Base-by-base conservation (phyloP, 1,284 basidiomycete genomes). In the Tylopilus sp. region DNA sequence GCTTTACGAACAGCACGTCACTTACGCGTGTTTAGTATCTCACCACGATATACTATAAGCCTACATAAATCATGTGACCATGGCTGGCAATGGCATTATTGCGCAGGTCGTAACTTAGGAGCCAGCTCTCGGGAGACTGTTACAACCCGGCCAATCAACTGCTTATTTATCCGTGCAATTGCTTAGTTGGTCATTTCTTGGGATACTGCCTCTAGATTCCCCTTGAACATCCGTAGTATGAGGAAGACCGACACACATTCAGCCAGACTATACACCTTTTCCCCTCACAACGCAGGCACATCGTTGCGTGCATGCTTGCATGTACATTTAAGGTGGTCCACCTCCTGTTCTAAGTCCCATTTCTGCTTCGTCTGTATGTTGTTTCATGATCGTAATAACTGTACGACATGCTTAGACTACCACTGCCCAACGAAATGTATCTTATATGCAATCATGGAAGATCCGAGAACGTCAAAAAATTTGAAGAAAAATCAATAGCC, bases 41-140 rank as follows among this genome's bases (percentile, higher is more conserved):
- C 76, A 88, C 87, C 56, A 88, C 86, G 57, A 82, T 88, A 70
- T 88, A 87, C 76, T 88, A 88, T 75, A 88, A 88, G 73, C 87
- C 87, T 50, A 86, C 85, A 62, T 84, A 73, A 77, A 55, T 50
- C 48, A 63, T 58, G 65, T 61, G 60, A 67, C 56, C 56, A 33
- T 48, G 68, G 62, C 56, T 50, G 48, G 62, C 60, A 65, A n/a
- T 62, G 66, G 66, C 75, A 65, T 57, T 48, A 69, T n/a, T n/a
- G n/a, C 75, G 78, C 77, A 66, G 75, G 75, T 64, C 74, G 69
- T 67, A 57, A 68, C n/a, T 74, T 77, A 75, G 68, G 78, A 71
- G 71, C 65, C 69, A 63, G 62, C 39, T 52, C 66, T 67, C 64
- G 27, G 64, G 64, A 70, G 66, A 68, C 45, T 65, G n/a, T n/a